A percentile compares a stretch with the other conserved stretches of the same genome.
Conservation (phyloP, 2,329 filamentous ascomycete species). For the Penicillium sp. region DNA sequence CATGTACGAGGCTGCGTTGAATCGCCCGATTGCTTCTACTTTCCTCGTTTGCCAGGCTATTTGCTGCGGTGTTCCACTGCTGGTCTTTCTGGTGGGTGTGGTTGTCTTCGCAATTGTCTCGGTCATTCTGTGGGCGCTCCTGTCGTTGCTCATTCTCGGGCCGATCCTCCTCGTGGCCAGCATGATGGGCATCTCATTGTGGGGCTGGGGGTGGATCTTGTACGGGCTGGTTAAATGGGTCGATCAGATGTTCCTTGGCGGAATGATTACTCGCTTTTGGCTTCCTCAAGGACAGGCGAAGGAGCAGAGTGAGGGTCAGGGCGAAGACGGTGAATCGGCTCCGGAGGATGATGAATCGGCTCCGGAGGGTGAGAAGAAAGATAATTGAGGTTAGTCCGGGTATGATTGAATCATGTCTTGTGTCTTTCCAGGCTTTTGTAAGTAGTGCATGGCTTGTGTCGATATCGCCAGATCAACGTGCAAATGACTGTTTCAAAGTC, state of each 20-base stretch:
- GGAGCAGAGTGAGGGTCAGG: background rate
- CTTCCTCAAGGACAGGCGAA: constrained; percentile 10
- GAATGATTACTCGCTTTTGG: constrained; percentile 26
- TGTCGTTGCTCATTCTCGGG: constrained; percentile 32
- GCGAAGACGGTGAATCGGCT: background rate
- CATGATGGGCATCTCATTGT: constrained; percentile 29
- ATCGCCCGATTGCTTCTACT: constrained; percentile 31
- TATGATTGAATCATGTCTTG: background rate
- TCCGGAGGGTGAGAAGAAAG: constrained; percentile 6
- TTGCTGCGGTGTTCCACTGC: constrained; percentile 35
- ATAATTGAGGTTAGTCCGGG: background rate
- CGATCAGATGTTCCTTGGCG: constrained; percentile 26
- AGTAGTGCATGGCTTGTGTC: background rate
- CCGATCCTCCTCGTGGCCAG: constrained; percentile 31
- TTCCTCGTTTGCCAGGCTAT: constrained; percentile 35
- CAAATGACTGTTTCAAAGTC: background rate
- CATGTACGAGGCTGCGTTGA: constrained; percentile 30
- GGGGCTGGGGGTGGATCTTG: constrained; percentile 32
- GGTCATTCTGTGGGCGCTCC: constrained; percentile 29
- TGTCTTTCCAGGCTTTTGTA: background rate
- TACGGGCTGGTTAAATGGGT: constrained; percentile 28
- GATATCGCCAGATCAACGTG: background rate
- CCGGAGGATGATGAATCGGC: background rate
- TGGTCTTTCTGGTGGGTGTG: constrained; percentile 34
- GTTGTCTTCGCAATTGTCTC: constrained; percentile 34